Percentiles rank a stretch among this genome's conserved stretches.
These are phyloP conservation scores for Moricandia arvensis DNA, from an alignment of 345 rosid genomes.

Conservation along the genomic window DNA sequence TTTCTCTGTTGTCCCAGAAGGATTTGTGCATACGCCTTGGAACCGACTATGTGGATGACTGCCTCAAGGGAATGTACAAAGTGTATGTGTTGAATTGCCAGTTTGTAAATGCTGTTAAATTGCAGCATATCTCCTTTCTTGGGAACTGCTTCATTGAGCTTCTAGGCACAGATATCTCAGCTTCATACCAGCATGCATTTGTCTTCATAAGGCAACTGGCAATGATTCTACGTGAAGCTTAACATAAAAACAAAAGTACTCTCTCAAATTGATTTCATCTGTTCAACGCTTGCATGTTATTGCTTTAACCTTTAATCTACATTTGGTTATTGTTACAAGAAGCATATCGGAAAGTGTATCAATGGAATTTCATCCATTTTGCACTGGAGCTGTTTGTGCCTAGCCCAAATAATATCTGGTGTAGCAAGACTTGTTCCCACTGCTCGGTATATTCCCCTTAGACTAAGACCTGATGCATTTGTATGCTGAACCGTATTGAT, in stretches of 20 bases:
- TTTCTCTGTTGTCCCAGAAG: constrained; percentile 76
- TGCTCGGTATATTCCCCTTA: constrained; percentile 86
- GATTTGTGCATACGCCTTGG: constrained; percentile 81
- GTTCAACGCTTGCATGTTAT: neutral
- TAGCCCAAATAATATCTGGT: constrained; percentile 79
- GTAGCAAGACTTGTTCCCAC: constrained; percentile 92
- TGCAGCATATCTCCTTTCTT: constrained; percentile 82
- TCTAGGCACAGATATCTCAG: constrained; percentile 74
- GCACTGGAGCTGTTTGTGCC: constrained; percentile 93
- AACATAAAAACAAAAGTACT: constrained; percentile 84
- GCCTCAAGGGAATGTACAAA: constrained; percentile 86
- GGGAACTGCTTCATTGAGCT: constrained; percentile 81
- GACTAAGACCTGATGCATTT: constrained; percentile 81
- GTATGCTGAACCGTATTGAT: constrained; percentile 87
- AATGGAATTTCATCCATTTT: constrained; percentile 90
- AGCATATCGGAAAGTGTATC: constrained; percentile 87
- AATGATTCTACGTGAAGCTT: constrained; percentile 77
- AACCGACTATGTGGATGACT: constrained; percentile 76
- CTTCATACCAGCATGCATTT: constrained; percentile 93
- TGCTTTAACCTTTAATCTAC: neutral
- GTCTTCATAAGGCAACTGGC: constrained; percentile 86
- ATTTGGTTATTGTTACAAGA: constrained; percentile 46
- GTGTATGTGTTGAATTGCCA: constrained; percentile 88
- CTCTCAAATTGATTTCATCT: neutral
- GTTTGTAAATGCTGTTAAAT: constrained; percentile 69